Evolutionary conservation across 148 eudicot species (phyloP), one percentile per base, ranked within the genome.

Genomic region (Nepenthes gracilis): DNA sequence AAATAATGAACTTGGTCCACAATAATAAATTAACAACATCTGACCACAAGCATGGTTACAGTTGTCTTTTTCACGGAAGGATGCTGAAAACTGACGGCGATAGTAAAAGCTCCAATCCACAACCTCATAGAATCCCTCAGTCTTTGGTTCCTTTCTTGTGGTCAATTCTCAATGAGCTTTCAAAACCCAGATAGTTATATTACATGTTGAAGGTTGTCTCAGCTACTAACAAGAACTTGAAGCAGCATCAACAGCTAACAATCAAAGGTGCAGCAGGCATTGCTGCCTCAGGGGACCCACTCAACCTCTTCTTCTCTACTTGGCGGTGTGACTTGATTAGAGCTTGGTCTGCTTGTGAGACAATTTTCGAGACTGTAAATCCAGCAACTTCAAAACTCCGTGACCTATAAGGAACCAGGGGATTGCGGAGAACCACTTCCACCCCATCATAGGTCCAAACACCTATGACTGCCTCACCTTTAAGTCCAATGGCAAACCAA

Each of bases 361-460:
- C 96, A 36, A 88, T 80, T 60, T 88, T 80, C 2, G 96, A 93
- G 66, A 81, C 82, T 0, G 91, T 81, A 63, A 93, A 93, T 13
- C 99, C 99, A 0, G 99, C 70, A 15, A 71, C 87, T 80, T 86
- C 96, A 49, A 93, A 93, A 50, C 68, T 55, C 15, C 45, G 66
- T 48, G 87, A 82, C 69, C 81, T 84, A 38, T 82, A 74, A 51
- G 87, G 95, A 63, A 93, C 76, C 66, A 93, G 72, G 66, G 91
- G 68, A 56, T 81, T 84, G 37, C 99, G 82, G 34, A 70, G 61
- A 40, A 75, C 61, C 38, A 86, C 79, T 74, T 86, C 90, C 15
- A 88, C 67, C 58, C 99, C 99, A 12, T 84, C 89, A n/a, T 93
- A 93, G 9, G 91, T 84, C 96, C 99, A 93, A 60, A 84, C 82